Conservation (phyloP, 164 flowering plant genomes). For the Aristolochia fimbriata region DNA sequence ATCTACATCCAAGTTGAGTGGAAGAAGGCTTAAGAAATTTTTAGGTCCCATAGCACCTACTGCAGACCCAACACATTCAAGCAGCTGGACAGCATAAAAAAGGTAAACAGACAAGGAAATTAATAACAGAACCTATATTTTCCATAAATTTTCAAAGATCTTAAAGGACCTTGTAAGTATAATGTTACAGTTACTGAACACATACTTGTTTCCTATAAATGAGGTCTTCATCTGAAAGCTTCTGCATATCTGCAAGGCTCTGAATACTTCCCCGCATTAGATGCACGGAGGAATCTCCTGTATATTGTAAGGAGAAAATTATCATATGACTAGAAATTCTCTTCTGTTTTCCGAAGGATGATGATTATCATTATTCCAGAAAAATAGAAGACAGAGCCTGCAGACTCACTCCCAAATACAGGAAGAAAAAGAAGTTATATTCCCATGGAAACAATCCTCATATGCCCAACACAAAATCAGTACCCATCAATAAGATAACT, state of each 20-base stretch:
- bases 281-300: constrained; percentile 50
- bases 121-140: background rate
- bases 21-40: constrained; percentile 51
- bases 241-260: constrained; percentile 73
- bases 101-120: background rate
- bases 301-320: background rate
- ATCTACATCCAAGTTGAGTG: constrained; percentile 67
- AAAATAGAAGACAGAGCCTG: background rate
- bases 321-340: too few relatives aligned
- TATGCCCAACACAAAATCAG: background rate
- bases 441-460: background rate
- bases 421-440: background rate
- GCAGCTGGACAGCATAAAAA: constrained; percentile 43
- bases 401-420: background rate
- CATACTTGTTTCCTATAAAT: constrained; percentile 77
- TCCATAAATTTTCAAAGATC: background rate
- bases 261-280: constrained; percentile 48
- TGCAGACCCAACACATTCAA: constrained; percentile 85
- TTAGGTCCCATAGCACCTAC: constrained; percentile 89
- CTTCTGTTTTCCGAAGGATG: too few relatives aligned
- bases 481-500: background rate
- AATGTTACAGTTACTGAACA: background rate
- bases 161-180: too few relatives aligned
- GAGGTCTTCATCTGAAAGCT: constrained; percentile 68
- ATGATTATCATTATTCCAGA: background rate